Percentiles rank a stretch among this genome's conserved stretches.
phyloP scores from a whole-genome alignment of 2,329 filamentous ascomycete genomes.

The Neopestalotiopsis sp. region DNA sequence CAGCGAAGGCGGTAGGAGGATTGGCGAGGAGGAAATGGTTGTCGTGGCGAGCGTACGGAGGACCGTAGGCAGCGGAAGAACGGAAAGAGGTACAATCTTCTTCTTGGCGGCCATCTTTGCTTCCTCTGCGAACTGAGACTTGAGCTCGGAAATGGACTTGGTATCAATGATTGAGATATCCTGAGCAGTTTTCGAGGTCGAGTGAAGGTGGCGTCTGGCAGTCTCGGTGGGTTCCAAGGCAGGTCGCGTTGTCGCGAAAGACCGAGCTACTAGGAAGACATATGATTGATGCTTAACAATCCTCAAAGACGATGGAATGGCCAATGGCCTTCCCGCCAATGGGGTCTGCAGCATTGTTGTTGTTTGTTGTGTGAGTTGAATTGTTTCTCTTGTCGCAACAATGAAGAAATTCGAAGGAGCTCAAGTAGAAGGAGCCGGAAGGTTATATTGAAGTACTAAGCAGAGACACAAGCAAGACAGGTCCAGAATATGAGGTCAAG shows the following conservation, averaged over 20 bases:
- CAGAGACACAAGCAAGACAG: neutral
- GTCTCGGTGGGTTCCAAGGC: constrained; percentile 8
- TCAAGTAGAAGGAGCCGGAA: neutral
- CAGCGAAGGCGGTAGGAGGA: constrained; percentile 74
- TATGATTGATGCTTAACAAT: constrained; percentile 15
- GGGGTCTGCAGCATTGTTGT: constrained; percentile 18
- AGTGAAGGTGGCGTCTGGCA: constrained; percentile 14
- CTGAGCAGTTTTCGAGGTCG: constrained; percentile 15
- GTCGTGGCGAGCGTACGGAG: constrained; percentile 74
- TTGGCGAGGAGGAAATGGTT: constrained; percentile 71
- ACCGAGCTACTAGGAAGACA: constrained; percentile 16
- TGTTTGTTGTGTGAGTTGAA: neutral
- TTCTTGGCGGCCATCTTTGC: constrained; percentile 22
- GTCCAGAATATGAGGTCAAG: constrained; percentile 13
- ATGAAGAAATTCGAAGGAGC: neutral
- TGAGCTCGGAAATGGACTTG: constrained; percentile 5
- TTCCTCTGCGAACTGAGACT: constrained; percentile 16
- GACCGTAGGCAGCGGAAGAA: constrained; percentile 70
- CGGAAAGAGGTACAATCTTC: constrained; percentile 57
- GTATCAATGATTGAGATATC: constrained; percentile 6
- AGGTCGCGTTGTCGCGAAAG: constrained; percentile 5
- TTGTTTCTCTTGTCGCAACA: neutral
- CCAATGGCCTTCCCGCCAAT: constrained; percentile 17
- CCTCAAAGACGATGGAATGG: constrained; percentile 15
- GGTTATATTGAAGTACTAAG: neutral